Conservation (phyloP, 2,329 filamentous ascomycete species). For the Orbilia brochopaga region DNA sequence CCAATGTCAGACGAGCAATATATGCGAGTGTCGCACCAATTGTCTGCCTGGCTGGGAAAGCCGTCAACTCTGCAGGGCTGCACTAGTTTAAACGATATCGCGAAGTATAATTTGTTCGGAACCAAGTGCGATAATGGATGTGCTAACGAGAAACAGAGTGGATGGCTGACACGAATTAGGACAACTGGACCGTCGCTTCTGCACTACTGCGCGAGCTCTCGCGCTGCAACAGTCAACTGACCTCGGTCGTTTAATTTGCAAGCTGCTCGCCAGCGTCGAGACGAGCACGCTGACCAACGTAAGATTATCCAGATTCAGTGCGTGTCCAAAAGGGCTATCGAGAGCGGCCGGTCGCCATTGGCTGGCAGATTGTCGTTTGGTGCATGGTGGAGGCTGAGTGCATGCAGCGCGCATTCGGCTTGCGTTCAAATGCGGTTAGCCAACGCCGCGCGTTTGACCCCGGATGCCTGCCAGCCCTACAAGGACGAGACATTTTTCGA, state of each 20-base stretch:
- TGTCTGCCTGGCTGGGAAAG: conserved; percentile 20
- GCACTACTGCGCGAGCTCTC: conserved; percentile 1
- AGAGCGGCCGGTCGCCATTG: conserved; percentile 17
- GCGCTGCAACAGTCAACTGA: conserved; percentile 40
- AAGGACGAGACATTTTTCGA: conserved; percentile 39
- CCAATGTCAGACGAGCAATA: conserved; percentile 14
- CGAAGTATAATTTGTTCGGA: conserved; percentile 26
- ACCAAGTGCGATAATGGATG: conserved; percentile 18
- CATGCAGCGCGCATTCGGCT: conserved; percentile 30
- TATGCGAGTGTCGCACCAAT: neutral
- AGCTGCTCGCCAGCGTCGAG: conserved; percentile 6
- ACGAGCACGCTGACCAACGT: neutral
- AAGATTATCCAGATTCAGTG: conserved; percentile 22
- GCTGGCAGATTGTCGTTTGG: conserved; percentile 21
- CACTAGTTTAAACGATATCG: neutral
- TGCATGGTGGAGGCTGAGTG: conserved; percentile 48
- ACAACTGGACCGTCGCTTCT: conserved; percentile 1
- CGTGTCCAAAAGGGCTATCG: conserved; percentile 17
- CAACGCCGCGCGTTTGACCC: conserved; percentile 21
- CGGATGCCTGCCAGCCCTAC: conserved; percentile 51
- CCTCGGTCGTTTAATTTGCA: neutral
- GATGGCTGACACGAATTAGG: neutral
- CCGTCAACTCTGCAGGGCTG: neutral
- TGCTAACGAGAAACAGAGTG: too few relatives aligned
- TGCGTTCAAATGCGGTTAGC: conserved; percentile 49